Conservation (phyloP, 345 rosid species). For the Toxicodendron radicans region DNA sequence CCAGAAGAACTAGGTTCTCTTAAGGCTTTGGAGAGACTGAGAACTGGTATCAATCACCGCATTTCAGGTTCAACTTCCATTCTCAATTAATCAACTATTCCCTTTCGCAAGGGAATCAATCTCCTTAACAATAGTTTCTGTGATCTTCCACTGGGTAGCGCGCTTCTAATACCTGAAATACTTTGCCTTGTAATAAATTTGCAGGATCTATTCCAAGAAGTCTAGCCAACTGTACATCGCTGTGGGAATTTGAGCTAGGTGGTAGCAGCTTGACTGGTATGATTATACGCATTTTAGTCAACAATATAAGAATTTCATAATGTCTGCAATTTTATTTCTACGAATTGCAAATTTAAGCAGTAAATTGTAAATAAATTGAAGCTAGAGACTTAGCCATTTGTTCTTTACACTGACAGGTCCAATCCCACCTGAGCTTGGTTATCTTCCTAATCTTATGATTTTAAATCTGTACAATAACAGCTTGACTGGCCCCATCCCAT, state of each 20-base stretch:
- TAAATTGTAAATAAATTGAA: neutral
- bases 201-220: too few relatives aligned
- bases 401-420: slow-evolving; percentile 13
- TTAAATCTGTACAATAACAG: neutral
- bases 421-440: slow-evolving; percentile 9
- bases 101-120: neutral
- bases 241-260: too few relatives aligned
- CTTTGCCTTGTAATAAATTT: too few relatives aligned
- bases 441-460: neutral
- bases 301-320: too few relatives aligned
- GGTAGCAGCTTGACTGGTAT: too few relatives aligned
- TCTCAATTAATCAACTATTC: neutral
- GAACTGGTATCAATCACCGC: neutral
- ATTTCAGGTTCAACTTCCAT: neutral
- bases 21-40: neutral
- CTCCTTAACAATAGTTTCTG: neutral
- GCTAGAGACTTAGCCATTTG: neutral
- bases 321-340: too few relatives aligned
- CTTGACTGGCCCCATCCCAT: neutral
- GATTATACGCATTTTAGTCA: too few relatives aligned
- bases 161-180: too few relatives aligned
- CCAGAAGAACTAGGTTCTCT: neutral
- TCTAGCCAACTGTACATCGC: too few relatives aligned
- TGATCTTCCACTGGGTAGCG: too few relatives aligned
- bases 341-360: too few relatives aligned